These are phyloP conservation scores for Daldinia grandis DNA, from an alignment of 495 filamentous ascomycete species.

Conservation along the genomic window DNA sequence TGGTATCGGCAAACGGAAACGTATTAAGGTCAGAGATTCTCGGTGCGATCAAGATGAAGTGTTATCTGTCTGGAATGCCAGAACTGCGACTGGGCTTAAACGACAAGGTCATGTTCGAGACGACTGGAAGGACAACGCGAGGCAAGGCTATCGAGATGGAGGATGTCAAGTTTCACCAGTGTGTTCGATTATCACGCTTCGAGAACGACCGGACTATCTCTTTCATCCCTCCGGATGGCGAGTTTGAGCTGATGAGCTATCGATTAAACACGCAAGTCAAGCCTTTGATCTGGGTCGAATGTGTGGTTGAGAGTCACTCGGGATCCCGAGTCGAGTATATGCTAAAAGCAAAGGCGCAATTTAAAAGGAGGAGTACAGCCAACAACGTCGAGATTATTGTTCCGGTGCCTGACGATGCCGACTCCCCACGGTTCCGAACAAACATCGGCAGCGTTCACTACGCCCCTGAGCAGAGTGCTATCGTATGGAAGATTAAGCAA, in stretches of 20 bases:
- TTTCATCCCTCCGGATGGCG: conserved; percentile 97
- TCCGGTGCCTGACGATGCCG: conserved; percentile 96
- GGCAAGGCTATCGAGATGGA: conserved; percentile 99
- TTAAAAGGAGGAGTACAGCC: conserved; percentile 96
- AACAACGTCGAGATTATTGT: conserved; percentile 99
- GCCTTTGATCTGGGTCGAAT: conserved; percentile 98
- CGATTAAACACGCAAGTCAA: conserved; percentile 98
- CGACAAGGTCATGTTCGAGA: conserved; percentile 99
- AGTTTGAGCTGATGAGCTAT: conserved; percentile 99
- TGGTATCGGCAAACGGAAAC: conserved; percentile 94
- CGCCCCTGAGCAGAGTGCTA: conserved; percentile 95
- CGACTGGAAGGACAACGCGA: conserved; percentile 90
- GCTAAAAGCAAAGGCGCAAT: conserved; percentile 97
- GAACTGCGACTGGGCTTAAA: conserved; percentile 94
- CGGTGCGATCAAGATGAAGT: conserved; percentile 99
- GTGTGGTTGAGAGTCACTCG: conserved; percentile 93
- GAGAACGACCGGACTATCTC: conserved; percentile 99
- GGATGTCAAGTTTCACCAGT: conserved; percentile 99
- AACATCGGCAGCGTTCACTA: conserved; percentile 99
- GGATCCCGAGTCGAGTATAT: conserved; percentile 97
- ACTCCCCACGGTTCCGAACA: conserved; percentile 94
- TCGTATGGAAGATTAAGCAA: conserved; percentile 99
- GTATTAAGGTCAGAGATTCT: conserved; percentile 97
- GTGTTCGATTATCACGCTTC: conserved; percentile 92
- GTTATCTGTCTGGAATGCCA: conserved; percentile 98